Evolutionary conservation across 169 alveolate species (phyloP).

Genomic region (Theileria sp.): DNA sequence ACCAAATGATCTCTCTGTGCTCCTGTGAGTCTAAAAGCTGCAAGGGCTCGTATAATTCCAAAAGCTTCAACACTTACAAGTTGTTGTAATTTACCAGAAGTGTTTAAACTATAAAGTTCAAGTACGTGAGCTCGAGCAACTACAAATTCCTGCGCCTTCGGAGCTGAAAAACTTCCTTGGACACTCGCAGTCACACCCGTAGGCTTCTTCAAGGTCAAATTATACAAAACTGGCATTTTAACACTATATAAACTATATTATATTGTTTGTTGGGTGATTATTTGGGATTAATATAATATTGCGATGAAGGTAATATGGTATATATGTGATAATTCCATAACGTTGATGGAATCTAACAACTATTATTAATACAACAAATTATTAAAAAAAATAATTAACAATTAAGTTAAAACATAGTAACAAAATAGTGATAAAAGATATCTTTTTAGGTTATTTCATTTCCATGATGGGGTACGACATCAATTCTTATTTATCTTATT

Average conservation of each 20-base stretch:
- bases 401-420: too few species aligned
- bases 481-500: not conserved
- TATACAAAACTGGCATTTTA: conserved; percentile 92
- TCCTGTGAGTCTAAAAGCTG: conserved; percentile 91
- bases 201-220: conserved; percentile 93
- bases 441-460: too few species aligned
- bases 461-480: not conserved
- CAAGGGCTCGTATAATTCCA: conserved; percentile 91
- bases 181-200: conserved; percentile 95
- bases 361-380: not conserved
- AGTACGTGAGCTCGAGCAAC: conserved; percentile 92
- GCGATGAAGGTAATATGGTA: not conserved
- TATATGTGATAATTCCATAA: not conserved
- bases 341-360: not conserved
- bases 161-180: conserved; percentile 96
- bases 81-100: conserved; percentile 87
- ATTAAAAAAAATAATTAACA: too few species aligned
- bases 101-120: conserved; percentile 92
- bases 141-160: conserved; percentile 95
- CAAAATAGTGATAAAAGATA: too few species aligned
- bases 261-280: too few species aligned
- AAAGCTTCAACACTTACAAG: conserved; percentile 89
- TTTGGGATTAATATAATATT: too few species aligned
- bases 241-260: not conserved
- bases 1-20: conserved; percentile 91